phyloP scores from a whole-genome alignment of 179 eudicot species.

The Gypsophila paniculata region DNA sequence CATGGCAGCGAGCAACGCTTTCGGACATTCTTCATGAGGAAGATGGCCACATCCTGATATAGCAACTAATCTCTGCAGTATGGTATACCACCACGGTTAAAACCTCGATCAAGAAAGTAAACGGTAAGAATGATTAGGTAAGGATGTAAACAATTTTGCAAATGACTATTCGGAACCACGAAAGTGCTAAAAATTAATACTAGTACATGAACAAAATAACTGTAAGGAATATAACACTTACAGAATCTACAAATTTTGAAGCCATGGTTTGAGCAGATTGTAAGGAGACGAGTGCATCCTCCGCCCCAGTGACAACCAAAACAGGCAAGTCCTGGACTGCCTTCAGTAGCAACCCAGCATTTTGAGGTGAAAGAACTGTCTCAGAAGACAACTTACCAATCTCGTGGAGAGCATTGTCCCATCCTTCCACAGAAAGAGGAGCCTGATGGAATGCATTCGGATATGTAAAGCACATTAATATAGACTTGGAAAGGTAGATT shows the following conservation, averaged over 20 bases:
- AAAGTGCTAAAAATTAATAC: not conserved
- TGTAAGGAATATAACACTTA: constrained; percentile 33
- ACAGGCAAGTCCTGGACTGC: constrained; percentile 68
- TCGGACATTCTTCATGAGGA: constrained; percentile 97
- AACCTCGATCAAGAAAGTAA: not conserved
- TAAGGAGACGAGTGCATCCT: constrained; percentile 71
- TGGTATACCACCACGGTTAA: not conserved
- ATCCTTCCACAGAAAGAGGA: constrained; percentile 84
- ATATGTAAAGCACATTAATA: not conserved
- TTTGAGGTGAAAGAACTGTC: constrained; percentile 61
- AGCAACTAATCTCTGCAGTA: constrained; percentile 80
- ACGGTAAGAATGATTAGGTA: no score
- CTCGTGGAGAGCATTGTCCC: constrained; percentile 95
- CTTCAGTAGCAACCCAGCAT: constrained; percentile 52
- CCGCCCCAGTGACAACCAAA: constrained; percentile 81
- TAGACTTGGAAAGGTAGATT: not conserved
- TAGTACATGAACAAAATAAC: not conserved
- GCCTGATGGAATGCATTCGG: constrained; percentile 46
- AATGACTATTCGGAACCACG: not conserved
- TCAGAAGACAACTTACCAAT: constrained; percentile 78
- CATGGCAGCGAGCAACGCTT: constrained; percentile 84
- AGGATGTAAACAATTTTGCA: no score
- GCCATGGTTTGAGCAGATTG: constrained; percentile 78
- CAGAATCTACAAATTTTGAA: constrained; percentile 76
- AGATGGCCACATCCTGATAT: constrained; percentile 98